A percentile compares a stretch with the other conserved stretches of the same genome.
phyloP scores from a whole-genome alignment of 2,329 filamentous ascomycete genomes.

The Xylariaceae sp. region DNA sequence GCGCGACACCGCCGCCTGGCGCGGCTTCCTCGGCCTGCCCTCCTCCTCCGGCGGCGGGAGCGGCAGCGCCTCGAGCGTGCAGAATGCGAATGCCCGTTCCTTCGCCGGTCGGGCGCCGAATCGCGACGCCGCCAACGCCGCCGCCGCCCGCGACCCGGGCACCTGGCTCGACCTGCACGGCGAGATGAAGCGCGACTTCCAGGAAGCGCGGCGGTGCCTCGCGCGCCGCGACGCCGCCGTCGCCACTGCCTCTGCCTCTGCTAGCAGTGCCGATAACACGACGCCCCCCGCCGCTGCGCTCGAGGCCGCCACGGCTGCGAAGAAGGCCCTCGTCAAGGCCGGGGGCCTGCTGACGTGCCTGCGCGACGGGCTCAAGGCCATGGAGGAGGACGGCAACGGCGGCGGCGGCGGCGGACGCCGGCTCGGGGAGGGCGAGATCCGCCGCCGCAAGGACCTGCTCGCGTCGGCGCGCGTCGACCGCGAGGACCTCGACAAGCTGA shows the following conservation, averaged over 20 bases:
- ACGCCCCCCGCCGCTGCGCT: no score
- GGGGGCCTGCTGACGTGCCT: slow-evolving; percentile 56
- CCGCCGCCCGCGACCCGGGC: slow-evolving; percentile 48
- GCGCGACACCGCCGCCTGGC: slow-evolving; percentile 66
- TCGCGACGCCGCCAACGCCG: slow-evolving; percentile 28
- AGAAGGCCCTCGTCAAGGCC: slow-evolving; percentile 63
- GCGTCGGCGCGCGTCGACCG: slow-evolving; percentile 63
- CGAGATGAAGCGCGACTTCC: slow-evolving; percentile 64
- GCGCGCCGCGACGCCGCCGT: slow-evolving; percentile 61
- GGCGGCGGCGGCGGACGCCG: no score
- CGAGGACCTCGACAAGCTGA: slow-evolving; percentile 67
- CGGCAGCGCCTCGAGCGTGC: slow-evolving; percentile 41
- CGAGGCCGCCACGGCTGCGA: slow-evolving; percentile 66
- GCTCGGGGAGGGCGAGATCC: slow-evolving; percentile 67
- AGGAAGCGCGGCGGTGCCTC: slow-evolving; percentile 58
- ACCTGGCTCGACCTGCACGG: slow-evolving; percentile 72
- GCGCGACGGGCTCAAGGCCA: slow-evolving; percentile 54
- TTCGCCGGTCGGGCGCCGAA: slow-evolving; percentile 25
- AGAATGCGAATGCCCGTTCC: no score
- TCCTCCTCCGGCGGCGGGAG: slow-evolving; percentile 39
- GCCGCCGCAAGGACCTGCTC: slow-evolving; percentile 63
- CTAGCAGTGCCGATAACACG: slow-evolving; percentile 34
- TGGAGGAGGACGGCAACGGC: slow-evolving; percentile 46
- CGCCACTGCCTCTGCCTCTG: slow-evolving; percentile 60
- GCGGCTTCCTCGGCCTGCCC: slow-evolving; percentile 65